phyloP scores from a whole-genome alignment of 306 rosid genomes.

The Begonia loranthoides region DNA sequence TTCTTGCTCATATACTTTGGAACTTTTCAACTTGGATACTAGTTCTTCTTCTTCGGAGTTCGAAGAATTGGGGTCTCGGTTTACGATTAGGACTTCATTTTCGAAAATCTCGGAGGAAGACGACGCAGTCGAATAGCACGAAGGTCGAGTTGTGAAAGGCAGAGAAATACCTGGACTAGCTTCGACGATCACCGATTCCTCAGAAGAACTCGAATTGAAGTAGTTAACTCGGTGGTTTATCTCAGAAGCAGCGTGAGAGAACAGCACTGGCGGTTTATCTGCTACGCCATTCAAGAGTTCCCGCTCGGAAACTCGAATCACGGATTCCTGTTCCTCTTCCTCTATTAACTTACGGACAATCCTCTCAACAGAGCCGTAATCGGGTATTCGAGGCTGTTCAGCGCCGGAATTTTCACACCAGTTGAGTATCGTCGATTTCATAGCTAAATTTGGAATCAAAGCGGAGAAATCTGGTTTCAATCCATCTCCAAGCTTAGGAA shows the following conservation, averaged over 20 bases:
- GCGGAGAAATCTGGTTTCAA: constrained; percentile 71
- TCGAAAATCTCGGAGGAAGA: constrained; percentile 42
- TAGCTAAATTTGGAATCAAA: constrained; percentile 45
- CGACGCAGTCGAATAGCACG: constrained; percentile 48
- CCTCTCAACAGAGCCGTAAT: constrained; percentile 32
- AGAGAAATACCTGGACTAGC: constrained; percentile 53
- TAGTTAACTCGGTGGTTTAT: constrained; percentile 41
- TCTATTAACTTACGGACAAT: constrained; percentile 20
- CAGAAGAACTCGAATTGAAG: constrained; percentile 35
- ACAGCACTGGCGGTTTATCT: constrained; percentile 40
- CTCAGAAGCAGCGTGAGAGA: constrained; percentile 82
- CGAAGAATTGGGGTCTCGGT: constrained; percentile 19
- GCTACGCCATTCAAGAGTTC: constrained; percentile 52
- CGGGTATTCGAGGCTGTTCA: constrained; percentile 36
- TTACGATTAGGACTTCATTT: constrained; percentile 18
- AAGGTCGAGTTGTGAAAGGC: constrained; percentile 58
- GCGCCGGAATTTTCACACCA: constrained; percentile 44
- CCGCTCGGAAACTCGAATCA: constrained; percentile 59
- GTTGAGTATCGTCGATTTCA: constrained; percentile 36
- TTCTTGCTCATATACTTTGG: constrained; percentile 58
- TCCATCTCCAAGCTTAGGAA: constrained; percentile 45
- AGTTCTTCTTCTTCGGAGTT: constrained; percentile 35
- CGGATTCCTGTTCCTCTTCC: constrained; percentile 24
- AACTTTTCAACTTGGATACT: constrained; percentile 31
- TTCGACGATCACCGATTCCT: constrained; percentile 28